These are phyloP conservation scores for Gossypium trilobum DNA, from an alignment of 441 rosid genomes.

Conservation along the genomic window DNA sequence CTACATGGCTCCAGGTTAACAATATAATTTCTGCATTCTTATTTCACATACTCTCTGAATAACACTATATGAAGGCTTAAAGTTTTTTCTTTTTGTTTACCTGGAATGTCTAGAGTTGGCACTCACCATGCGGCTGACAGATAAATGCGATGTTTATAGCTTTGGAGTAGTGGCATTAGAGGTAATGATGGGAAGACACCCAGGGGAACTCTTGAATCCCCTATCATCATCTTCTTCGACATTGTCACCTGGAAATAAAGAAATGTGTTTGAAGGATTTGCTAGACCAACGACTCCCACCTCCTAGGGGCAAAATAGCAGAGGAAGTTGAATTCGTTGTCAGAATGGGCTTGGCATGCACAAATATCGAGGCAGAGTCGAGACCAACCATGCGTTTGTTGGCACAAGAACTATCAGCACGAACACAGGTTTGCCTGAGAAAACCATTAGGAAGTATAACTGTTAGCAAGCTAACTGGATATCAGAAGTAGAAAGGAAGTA, in stretches of 20 bases:
- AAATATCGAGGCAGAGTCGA: slow-evolving; percentile 22
- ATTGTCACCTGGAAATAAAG: slow-evolving; percentile 10
- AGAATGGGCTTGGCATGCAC: slow-evolving; percentile 39
- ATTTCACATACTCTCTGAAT: not conserved
- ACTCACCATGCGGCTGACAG: slow-evolving; percentile 36
- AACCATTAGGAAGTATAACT: slow-evolving; percentile 24
- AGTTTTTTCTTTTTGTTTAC: not conserved
- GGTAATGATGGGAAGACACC: slow-evolving; percentile 59
- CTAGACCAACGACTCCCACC: slow-evolving; percentile 38
- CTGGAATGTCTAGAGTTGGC: slow-evolving; percentile 28
- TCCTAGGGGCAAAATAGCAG: slow-evolving; percentile 37
- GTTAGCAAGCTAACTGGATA: slow-evolving; percentile 21
- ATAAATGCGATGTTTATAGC: slow-evolving; percentile 55
- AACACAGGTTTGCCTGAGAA: slow-evolving; percentile 24
- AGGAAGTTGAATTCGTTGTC: slow-evolving; percentile 32
- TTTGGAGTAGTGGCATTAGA: slow-evolving; percentile 61
- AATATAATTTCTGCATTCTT: not conserved
- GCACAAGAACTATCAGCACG: slow-evolving; percentile 44
- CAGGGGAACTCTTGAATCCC: slow-evolving; percentile 23
- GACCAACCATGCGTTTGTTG: slow-evolving; percentile 47
- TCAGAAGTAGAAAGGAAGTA: slow-evolving; percentile 11
- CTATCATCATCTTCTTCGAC: slow-evolving; percentile 7
- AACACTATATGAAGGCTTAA: not conserved
- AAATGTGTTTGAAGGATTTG: slow-evolving; percentile 30
- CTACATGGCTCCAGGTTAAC: slow-evolving; percentile 65